These are phyloP conservation scores for Aureoboletus auriporus DNA, from an alignment of 768 basidiomycete genomes.

Conservation along the genomic window DNA sequence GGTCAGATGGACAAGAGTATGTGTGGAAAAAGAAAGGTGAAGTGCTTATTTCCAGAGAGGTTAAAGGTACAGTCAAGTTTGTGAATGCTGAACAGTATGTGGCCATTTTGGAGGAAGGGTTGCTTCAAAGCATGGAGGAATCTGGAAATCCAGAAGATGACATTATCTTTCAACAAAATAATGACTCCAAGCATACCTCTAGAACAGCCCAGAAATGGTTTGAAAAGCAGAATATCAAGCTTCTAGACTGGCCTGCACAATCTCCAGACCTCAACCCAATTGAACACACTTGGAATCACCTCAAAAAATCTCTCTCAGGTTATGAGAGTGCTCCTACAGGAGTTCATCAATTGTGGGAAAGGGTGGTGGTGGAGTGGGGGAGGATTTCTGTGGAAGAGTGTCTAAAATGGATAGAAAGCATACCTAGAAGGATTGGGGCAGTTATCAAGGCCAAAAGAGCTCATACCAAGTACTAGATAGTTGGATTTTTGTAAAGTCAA, in stretches of 20 bases:
- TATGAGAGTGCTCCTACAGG: not conserved
- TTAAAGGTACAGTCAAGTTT: no score
- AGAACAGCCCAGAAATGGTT: not conserved
- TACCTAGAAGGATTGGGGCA: not conserved
- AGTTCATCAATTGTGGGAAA: not conserved
- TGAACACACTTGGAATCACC: no score
- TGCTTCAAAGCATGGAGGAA: not conserved
- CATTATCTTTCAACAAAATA: not conserved
- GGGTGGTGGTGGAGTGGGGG: not conserved
- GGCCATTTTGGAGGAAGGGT: not conserved
- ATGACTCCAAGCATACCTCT: not conserved
- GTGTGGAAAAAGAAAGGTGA: no score
- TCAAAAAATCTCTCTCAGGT: no score
- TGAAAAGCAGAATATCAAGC: no score
- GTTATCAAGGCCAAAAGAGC: no score
- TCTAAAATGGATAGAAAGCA: conserved; percentile 1
- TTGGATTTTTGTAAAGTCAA: no score
- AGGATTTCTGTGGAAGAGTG: not conserved
- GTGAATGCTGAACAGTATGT: not conserved
- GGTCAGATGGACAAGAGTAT: no score
- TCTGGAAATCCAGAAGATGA: not conserved
- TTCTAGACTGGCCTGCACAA: no score
- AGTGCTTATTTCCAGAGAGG: no score
- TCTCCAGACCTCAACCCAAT: no score
- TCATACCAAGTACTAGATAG: no score